Evolutionary conservation across 768 basidiomycete species (phyloP), one percentile per base, ranked within the genome.

Genomic region (Boletus pseudo-olivaceus): DNA sequence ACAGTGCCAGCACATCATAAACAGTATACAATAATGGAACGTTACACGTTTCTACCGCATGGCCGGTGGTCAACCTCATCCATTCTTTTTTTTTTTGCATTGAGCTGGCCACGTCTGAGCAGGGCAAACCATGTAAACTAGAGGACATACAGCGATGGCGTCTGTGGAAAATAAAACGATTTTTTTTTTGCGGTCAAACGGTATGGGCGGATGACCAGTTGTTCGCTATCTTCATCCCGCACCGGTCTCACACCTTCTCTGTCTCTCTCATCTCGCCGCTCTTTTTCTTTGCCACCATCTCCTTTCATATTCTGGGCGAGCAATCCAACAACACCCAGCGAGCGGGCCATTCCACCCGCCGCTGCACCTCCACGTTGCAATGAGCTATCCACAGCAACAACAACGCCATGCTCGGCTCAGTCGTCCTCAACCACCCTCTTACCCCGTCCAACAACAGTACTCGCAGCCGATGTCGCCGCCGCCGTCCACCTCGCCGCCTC

Each of bases 381-480:
- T 68, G 67, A 69, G 56, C 51, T 76, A 82, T 39, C 83, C 78
- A 32, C 75, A 72, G 1, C 64, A 72, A 2, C 64, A 75, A 19
- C 72, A 77, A 47, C 76, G 73, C 49, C 72, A 72, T 6, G 4
- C 48, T 8, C 62, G 67, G n/a, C 47, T 48, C 17, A 51, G 51
- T 17, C 67, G 65, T 17, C 76, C 76, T 17, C 72, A 73, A 30
- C 62, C 63, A 8, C 74, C 78, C 1, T 59, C 73, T 44, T 75
- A 79, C 66, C 68, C 68, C n/a, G 42, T 51, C 23, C 65, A 67
- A 41, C 68, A 67, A 6, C 54, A 51, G 5, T 57, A 70, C 30
- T 23, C 40, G 9, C 66, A 72, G 19, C 44, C 58, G 17, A 52
- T 47, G 32, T 38, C 59, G 19, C 65, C 54, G 14, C 66, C 66